phyloP scores from a whole-genome alignment of 75 land plant genomes.

The Pinus taeda region DNA sequence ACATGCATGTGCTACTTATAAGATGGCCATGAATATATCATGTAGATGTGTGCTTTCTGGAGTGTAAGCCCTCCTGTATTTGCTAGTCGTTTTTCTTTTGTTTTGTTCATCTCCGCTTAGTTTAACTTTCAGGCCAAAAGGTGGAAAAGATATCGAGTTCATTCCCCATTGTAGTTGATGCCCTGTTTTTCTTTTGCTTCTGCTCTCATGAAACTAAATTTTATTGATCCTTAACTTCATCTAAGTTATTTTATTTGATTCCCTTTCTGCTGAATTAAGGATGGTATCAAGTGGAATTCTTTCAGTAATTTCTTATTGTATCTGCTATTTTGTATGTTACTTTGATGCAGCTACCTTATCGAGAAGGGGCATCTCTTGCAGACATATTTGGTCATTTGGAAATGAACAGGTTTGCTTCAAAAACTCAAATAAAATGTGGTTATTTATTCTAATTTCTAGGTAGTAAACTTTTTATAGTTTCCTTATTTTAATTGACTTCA shows the following conservation, averaged over 20 bases:
- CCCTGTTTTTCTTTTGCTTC: neutral
- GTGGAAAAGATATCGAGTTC: too few relatives aligned
- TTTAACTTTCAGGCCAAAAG: neutral
- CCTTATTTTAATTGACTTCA: neutral
- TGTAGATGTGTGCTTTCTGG: neutral
- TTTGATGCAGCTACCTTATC: constrained; percentile 55
- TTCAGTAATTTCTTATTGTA: neutral
- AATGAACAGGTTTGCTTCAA: constrained; percentile 40
- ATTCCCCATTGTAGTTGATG: neutral
- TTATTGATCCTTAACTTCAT: neutral
- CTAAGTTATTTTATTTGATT: neutral
- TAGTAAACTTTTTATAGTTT: neutral
- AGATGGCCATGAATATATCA: neutral
- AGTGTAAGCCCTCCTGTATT: neutral
- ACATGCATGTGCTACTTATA: neutral
- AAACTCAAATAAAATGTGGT: neutral
- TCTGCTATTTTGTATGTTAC: constrained; percentile 7
- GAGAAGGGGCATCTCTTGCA: constrained; percentile 53
- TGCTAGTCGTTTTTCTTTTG: neutral
- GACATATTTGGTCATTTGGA: constrained; percentile 75
- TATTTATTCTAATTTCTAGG: neutral
- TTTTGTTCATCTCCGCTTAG: neutral
- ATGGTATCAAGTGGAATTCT: neutral
- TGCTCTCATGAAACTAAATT: neutral
- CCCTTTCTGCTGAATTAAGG: neutral